Evolutionary conservation across 2,329 filamentous ascomycete genomes (phyloP).

Genomic region (Mycogone perniciosa): DNA sequence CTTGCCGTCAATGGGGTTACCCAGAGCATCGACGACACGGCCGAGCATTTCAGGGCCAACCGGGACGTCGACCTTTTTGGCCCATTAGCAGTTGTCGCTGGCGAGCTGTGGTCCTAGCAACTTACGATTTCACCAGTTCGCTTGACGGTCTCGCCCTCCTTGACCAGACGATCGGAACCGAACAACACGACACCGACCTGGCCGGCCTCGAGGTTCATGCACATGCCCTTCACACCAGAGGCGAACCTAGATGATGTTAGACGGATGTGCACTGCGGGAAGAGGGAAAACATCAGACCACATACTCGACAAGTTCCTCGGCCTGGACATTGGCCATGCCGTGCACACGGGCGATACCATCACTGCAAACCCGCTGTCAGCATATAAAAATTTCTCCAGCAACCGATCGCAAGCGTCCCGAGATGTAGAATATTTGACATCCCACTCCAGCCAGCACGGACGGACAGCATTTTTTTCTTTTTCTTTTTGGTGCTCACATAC

Average conservation of each 20-base stretch:
- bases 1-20: slow-evolving; percentile 99
- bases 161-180: slow-evolving; percentile 99
- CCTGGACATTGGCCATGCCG: slow-evolving; percentile 99
- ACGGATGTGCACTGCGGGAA: background rate
- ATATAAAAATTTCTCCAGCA: background rate
- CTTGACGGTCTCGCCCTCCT: slow-evolving; percentile 99
- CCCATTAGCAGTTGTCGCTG: slow-evolving; percentile 19
- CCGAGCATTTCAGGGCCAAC: slow-evolving; percentile 90
- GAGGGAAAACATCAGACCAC: slow-evolving; percentile 35
- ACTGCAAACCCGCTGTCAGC: slow-evolving; percentile 50
- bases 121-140: slow-evolving; percentile 98
- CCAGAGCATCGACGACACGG: slow-evolving; percentile 96
- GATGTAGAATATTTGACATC: background rate
- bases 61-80: slow-evolving; percentile 82
- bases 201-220: slow-evolving; percentile 99
- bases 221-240: slow-evolving; percentile 99
- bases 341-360: slow-evolving; percentile 99
- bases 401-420: slow-evolving; percentile 4
- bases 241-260: slow-evolving; percentile 66
- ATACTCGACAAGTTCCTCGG: slow-evolving; percentile 99
- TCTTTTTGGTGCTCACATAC: slow-evolving; percentile 55
- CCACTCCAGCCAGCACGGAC: background rate
- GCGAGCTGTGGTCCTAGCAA: slow-evolving; percentile 19
- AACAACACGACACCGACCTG: slow-evolving; percentile 99
- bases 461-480: too few relatives aligned